Evolutionary conservation across 768 basidiomycete species (phyloP), one percentile per base, ranked within the genome.

Genomic region (Leccinum incarnatum): DNA sequence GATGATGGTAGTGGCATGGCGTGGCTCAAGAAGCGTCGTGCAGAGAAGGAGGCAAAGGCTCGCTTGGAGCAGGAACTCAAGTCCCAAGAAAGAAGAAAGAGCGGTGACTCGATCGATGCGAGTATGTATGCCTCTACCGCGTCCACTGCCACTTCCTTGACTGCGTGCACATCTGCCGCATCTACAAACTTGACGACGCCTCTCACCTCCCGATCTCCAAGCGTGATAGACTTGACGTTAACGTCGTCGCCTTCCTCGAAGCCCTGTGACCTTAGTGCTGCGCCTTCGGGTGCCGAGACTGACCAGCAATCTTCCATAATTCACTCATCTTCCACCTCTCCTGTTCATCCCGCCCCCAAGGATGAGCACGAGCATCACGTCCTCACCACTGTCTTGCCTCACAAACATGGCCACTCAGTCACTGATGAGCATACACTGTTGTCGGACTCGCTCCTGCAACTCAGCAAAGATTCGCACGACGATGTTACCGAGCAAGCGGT

Each of bases 1-100:
- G 89, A 93, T 59, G 93, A 94, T 63, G 92, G 91, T 1, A 89
- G 88, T 71, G 93, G 93, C 10, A 87, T 94, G 84, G 85, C 80
- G 0, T 95, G 93, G 93, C 81, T 95, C 25, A 84, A 79, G 75
- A 76, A 72, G 61, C 71, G 93, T 45, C 75, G 82, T 63, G 86
- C 85, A 51, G 86, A 90, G 73, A 72, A 72, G 56, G 81, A 83
- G 64, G 79, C 79, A 61, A 71, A 69, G 52, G 64, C 63, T 17
- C 69, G 61, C 23, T 53, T 62, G 32, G 69, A 69, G 17, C 63
- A 59, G 53, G 64, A 62, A 15, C 48, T 56, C 7, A 59, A 56
- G 29, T 48, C 56, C 12, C 58, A 54, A 19, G 70, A 74, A 61
- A 63, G 63, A 21, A 49, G 65, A 40, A 66, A 57, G 57, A 68